Conservation (phyloP, 1,139 yeast species). For the Yamadazyma dendronema region DNA sequence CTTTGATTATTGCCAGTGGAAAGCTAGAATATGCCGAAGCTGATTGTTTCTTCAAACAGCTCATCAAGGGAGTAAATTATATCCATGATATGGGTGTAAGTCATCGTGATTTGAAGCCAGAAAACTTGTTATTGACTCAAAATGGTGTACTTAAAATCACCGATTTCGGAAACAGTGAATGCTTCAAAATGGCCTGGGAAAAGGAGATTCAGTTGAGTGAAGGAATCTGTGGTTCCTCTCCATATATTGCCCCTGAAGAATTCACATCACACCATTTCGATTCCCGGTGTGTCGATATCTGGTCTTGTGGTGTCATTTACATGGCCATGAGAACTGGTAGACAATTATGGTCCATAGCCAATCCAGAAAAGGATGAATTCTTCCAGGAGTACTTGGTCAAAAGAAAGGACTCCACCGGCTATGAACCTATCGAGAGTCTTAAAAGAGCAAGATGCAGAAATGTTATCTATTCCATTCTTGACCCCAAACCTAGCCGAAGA, state of each 20-base stretch:
- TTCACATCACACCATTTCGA: slow-evolving; percentile 74
- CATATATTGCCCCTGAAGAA: slow-evolving; percentile 97
- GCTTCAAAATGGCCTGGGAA: slow-evolving; percentile 98
- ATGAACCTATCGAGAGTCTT: slow-evolving; percentile 82
- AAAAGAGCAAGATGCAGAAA: slow-evolving; percentile 86
- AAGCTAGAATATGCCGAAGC: slow-evolving; percentile 85
- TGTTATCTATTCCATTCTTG: slow-evolving; percentile 87
- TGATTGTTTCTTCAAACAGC: slow-evolving; percentile 91
- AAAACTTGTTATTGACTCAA: slow-evolving; percentile 77
- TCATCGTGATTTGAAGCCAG: slow-evolving; percentile 94
- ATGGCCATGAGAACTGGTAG: slow-evolving; percentile 99
- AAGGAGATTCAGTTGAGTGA: slow-evolving; percentile 75
- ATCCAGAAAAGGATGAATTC: slow-evolving; percentile 72
- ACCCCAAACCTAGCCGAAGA: slow-evolving; percentile 84
- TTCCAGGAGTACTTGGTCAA: slow-evolving; percentile 70
- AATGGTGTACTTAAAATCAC: slow-evolving; percentile 83
- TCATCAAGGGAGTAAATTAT: slow-evolving; percentile 85
- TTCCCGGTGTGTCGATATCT: slow-evolving; percentile 87
- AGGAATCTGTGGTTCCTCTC: slow-evolving; percentile 86
- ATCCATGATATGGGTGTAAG: slow-evolving; percentile 98
- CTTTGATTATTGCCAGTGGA: slow-evolving; percentile 80
- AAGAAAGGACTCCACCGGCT: slow-evolving; percentile 79
- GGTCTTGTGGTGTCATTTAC: slow-evolving; percentile 96
- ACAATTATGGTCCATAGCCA: slow-evolving; percentile 88
- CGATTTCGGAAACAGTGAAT: slow-evolving; percentile 94